A percentile compares a stretch with the other conserved stretches of the same genome.
Conservation (phyloP, 139 green algal genomes). For the Chlorella sp. region DNA sequence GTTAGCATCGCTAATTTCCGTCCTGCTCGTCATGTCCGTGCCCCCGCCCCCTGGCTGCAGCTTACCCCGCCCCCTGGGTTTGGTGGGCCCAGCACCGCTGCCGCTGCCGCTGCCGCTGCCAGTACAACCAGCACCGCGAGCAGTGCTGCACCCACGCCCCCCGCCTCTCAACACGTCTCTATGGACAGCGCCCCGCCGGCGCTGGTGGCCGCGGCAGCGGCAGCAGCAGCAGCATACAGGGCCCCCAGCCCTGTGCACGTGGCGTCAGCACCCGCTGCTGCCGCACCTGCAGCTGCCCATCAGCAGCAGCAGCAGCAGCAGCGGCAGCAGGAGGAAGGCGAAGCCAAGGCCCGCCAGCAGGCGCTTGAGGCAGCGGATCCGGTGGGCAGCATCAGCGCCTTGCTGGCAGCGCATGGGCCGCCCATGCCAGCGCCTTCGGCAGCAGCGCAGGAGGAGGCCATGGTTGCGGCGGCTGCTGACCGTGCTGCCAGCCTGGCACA, state of each 20-base stretch:
- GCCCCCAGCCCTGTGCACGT: neutral
- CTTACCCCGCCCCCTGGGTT: constrained; percentile 24
- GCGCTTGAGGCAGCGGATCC: neutral
- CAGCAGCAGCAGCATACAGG: neutral
- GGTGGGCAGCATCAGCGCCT: neutral
- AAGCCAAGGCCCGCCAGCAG: neutral
- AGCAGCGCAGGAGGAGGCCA: neutral
- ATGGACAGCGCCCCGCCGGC: neutral
- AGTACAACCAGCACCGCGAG: constrained; percentile 9
- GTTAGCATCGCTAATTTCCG: too few relatives aligned
- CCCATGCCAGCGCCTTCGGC: neutral
- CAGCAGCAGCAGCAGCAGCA: neutral
- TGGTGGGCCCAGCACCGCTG: neutral
- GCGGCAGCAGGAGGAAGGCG: neutral
- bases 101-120: neutral
- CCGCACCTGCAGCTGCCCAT: neutral
- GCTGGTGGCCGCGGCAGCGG: constrained; percentile 17
- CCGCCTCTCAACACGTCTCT: constrained; percentile 1
- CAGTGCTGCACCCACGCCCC: constrained; percentile 17
- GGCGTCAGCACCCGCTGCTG: neutral
- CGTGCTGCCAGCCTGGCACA: neutral
- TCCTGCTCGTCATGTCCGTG: neutral
- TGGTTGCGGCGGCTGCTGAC: neutral
- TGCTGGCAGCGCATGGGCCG: neutral
- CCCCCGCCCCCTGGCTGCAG: neutral